phyloP scores from a whole-genome alignment of 1,139 yeast genomes.

The Tardiomyces depauwii region DNA sequence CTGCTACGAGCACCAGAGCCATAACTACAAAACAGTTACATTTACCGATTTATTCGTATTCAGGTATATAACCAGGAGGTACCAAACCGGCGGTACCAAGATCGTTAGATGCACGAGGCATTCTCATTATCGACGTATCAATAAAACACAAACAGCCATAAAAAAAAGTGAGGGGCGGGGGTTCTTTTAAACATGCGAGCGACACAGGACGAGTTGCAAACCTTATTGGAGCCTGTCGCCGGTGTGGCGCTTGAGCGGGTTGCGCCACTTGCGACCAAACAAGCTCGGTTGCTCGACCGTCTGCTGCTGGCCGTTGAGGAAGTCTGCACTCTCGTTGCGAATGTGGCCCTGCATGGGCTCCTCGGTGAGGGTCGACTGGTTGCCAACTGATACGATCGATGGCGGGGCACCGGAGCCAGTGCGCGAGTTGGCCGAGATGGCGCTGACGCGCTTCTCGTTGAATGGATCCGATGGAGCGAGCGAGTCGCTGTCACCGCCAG shows the following conservation, averaged over 20 bases:
- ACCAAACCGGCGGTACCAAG: no score
- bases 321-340: background rate
- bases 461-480: slow-evolving; percentile 8
- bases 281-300: background rate
- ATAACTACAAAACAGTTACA: no score
- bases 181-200: no score
- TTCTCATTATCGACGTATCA: no score
- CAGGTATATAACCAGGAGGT: no score
- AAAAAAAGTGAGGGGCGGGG: no score
- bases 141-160: no score
- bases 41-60: no score
- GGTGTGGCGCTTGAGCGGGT: background rate
- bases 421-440: background rate
- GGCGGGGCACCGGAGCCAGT: background rate
- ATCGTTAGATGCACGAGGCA: no score
- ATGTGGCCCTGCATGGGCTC: background rate
- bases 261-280: background rate
- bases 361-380: background rate
- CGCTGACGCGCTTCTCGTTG: slow-evolving; percentile 8
- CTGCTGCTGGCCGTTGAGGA: background rate
- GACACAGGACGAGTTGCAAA: no score
- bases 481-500: slow-evolving; percentile 1
- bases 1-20: no score
- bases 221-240: background rate
- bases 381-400: background rate